Base-by-base conservation (phyloP, 768 basidiomycete species). In the Serendipita indica region DNA sequence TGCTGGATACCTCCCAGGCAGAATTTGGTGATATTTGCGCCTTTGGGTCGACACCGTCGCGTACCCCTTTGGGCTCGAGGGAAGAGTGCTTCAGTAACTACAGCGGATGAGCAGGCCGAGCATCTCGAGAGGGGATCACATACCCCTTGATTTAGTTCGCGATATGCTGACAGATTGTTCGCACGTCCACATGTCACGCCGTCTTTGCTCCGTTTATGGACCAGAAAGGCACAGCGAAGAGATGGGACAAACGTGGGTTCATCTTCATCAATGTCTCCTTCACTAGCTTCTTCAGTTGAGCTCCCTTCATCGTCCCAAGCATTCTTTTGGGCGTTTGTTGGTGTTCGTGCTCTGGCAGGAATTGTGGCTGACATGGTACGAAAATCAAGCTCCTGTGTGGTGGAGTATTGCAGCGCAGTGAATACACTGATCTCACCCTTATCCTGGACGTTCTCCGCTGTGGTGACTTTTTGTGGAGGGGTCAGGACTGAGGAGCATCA, bases 21-120 rank as follows among this genome's bases (percentile, higher is more conserved):
- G 83, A 84, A 67, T 94, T 90, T 3, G 75, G 69, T 1, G 90
- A 92, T 60, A 92, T 87, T 64, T 88, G 86, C 1, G 86, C 84
- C 64, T 82, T 86, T 12, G 82, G 74, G 65, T 92, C 86, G 54
- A 93, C 86, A 43, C 86, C 73, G 2, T 78, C 74, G 33, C 80
- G 76, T 63, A 78, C 79, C 66, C 20, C 59, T 37, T 80, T 79
- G 0, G 80, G 77, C 61, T 84, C 79, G 3, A 75, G 74, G 0
- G 57, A 33, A 28, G 22, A 18, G 28, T 37, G 39, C 10, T 25
- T 35, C 54, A 30, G 32, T 56, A 10, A 3, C 28, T 27, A 10
- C 56, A 20, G 33, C 16, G 37, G 14, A 22, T 39, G n/a, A 56
- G 49, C 12, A 25, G 57, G 43, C 33, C 7, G 69, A 65, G 58